These are phyloP conservation scores for Globisporangium parvum DNA, from an alignment of 352 stramenopile genomes.

Conservation along the genomic window DNA sequence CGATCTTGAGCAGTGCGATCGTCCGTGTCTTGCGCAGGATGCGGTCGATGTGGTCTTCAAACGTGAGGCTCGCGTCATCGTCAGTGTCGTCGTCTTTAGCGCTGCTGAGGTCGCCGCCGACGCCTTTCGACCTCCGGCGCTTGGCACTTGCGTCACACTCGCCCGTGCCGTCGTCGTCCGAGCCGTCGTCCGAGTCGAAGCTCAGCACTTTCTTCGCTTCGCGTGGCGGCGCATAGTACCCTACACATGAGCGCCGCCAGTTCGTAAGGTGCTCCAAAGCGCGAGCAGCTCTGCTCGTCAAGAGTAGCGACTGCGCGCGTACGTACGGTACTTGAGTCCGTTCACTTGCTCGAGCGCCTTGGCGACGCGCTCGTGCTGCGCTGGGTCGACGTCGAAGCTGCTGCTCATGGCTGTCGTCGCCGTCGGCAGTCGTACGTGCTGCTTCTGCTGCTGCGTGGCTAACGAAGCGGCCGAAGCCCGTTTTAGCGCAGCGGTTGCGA, in stretches of 20 bases:
- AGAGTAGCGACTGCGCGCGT: neutral
- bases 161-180: conserved; percentile 28
- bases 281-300: neutral
- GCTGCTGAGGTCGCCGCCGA: conserved; percentile 5
- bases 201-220: conserved; percentile 35
- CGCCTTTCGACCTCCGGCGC: neutral
- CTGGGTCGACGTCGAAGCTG: conserved; percentile 13
- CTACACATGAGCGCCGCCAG: conserved; percentile 23
- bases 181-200: conserved; percentile 25
- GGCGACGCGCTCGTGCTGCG: conserved; percentile 53
- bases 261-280: neutral
- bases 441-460: no score
- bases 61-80: conserved; percentile 17
- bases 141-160: neutral
- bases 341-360: conserved; percentile 72
- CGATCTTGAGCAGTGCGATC: conserved; percentile 63
- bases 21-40: conserved; percentile 60
- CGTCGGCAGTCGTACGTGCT: no score
- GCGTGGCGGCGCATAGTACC: conserved; percentile 36
- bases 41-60: conserved; percentile 67
- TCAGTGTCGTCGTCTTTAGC: conserved; percentile 8
- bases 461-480: no score
- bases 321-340: conserved; percentile 52
- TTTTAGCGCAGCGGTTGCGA: neutral
- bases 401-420: neutral